phyloP scores from a whole-genome alignment of 257 asterid genomes.

The Ilex asprella region DNA sequence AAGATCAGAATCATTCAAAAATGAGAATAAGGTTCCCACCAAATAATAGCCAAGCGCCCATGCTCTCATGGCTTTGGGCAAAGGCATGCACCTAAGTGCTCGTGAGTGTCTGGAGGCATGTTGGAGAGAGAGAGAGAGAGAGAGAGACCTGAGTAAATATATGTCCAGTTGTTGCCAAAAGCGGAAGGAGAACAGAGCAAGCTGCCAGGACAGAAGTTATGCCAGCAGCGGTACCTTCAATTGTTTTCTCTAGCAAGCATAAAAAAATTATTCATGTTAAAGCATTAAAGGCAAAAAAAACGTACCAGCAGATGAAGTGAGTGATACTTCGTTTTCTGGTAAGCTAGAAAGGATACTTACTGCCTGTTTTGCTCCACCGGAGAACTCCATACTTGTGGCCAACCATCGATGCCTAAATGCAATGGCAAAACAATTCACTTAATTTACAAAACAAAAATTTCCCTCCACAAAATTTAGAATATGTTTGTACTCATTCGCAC shows the following conservation, averaged over 20 bases:
- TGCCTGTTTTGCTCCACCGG: conserved; percentile 94
- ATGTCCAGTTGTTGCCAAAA: conserved; percentile 73
- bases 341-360: conserved; percentile 26
- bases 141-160: conserved; percentile 66
- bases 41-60: too few species aligned
- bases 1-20: too few species aligned
- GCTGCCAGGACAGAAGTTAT: conserved; percentile 90
- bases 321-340: too few species aligned
- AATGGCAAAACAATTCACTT: conserved; percentile 7
- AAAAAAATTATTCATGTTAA: conserved; percentile 9
- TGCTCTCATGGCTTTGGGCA: too few species aligned
- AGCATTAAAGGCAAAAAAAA: conserved; percentile 1
- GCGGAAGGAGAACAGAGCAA: conserved; percentile 80
- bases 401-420: conserved; percentile 85
- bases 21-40: too few species aligned
- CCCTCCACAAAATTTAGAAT: too few species aligned
- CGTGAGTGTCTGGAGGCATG: not conserved
- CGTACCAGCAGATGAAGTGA: not conserved
- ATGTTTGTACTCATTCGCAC: too few species aligned
- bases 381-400: conserved; percentile 98
- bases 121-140: conserved; percentile 18
- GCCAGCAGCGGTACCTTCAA: conserved; percentile 99
- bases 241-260: conserved; percentile 63
- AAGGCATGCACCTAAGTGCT: too few species aligned
- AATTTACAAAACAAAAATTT: conserved; percentile 4